Evolutionary conservation across 2,329 filamentous ascomycete genomes (phyloP).

Genomic region (Geosmithia putterillii): DNA sequence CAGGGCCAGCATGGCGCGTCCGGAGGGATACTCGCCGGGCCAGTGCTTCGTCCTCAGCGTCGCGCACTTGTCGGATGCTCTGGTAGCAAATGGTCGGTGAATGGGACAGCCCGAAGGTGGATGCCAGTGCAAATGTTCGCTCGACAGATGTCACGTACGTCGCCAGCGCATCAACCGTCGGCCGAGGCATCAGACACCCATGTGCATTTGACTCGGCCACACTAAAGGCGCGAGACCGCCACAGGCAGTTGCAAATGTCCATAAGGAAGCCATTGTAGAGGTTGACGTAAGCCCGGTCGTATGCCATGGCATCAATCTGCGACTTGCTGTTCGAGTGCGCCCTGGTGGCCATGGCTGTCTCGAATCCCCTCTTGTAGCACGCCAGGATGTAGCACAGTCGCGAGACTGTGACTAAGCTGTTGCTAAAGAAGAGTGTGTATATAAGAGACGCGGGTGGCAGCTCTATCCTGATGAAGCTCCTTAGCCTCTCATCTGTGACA

Average conservation of each 20-base stretch:
- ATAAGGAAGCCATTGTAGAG: constrained; percentile 76
- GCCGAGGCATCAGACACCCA: constrained; percentile 35
- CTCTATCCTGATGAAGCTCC: constrained; percentile 48
- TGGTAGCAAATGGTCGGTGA: constrained; percentile 44
- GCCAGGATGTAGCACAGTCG: constrained; percentile 59
- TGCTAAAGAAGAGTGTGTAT: constrained; percentile 58
- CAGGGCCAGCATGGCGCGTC: constrained; percentile 51
- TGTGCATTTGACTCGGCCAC: constrained; percentile 48
- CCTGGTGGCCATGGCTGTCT: constrained; percentile 42
- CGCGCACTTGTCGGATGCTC: constrained; percentile 41
- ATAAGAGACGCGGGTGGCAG: constrained; percentile 56
- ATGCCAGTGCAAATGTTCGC: constrained; percentile 29
- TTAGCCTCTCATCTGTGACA: constrained; percentile 36
- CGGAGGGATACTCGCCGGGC: constrained; percentile 24
- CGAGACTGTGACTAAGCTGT: constrained; percentile 50
- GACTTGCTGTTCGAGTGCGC: constrained; percentile 11
- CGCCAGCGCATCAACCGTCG: constrained; percentile 31
- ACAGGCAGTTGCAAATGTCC: constrained; percentile 76
- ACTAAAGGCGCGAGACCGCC: constrained; percentile 63
- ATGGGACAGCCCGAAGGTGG: constrained; percentile 45
- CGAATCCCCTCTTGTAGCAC: constrained; percentile 62
- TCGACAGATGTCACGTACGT: constrained; percentile 37
- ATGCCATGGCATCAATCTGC: constrained; percentile 24
- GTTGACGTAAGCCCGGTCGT: constrained; percentile 48
- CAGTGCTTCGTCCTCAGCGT: constrained; percentile 42